Conservation (phyloP, 352 stramenopile genomes). For the Elongisporangium anandrum region DNA sequence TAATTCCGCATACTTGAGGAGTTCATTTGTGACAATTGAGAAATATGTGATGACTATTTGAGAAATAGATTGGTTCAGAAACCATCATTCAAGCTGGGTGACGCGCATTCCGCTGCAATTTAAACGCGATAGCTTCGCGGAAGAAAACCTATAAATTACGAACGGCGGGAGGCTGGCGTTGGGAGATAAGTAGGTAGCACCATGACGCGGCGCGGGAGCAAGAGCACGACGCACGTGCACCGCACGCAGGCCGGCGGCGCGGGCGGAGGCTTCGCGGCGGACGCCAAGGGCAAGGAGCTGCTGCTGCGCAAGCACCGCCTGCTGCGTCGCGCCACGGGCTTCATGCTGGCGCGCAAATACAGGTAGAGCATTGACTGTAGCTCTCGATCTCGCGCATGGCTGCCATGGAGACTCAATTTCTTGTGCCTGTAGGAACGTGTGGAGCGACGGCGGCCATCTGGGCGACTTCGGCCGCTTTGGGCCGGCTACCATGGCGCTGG, state of each 20-base stretch:
- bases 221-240: conserved; percentile 43
- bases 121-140: too few relatives aligned
- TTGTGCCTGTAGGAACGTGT: background rate
- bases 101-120: too few relatives aligned
- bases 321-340: conserved; percentile 55
- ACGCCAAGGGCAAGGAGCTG: conserved; percentile 38
- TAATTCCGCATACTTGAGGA: too few relatives aligned
- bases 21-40: too few relatives aligned
- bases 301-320: conserved; percentile 58
- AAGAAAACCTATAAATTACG: too few relatives aligned
- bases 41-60: too few relatives aligned
- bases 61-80: too few relatives aligned
- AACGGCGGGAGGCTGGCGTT: too few relatives aligned
- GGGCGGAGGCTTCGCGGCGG: conserved; percentile 1
- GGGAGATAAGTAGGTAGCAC: conserved; percentile 1
- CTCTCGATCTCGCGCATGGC: too few relatives aligned
- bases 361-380: conserved; percentile 24
- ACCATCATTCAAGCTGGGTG: too few relatives aligned
- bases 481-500: background rate
- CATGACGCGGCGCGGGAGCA: conserved; percentile 55
- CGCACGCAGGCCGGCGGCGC: conserved; percentile 17
- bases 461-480: background rate
- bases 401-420: too few relatives aligned
- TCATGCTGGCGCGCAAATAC: conserved; percentile 74
- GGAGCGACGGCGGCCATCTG: background rate